Evolutionary conservation across 1,284 basidiomycete species (phyloP).

Genomic region (Trametes pubescens): DNA sequence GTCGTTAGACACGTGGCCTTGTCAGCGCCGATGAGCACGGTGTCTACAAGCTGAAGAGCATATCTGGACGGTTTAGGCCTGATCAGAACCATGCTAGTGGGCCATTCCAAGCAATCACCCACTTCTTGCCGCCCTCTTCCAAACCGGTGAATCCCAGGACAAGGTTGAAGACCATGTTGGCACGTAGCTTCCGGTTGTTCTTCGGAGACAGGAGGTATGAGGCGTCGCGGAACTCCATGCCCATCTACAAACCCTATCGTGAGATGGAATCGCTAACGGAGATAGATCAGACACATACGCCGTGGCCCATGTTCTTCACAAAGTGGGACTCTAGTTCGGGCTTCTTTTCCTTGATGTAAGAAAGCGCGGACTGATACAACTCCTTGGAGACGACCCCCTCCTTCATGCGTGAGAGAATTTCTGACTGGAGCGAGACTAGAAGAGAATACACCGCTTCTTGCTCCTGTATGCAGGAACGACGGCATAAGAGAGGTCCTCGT

Average conservation of each 20-base stretch:
- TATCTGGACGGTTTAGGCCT: constrained; percentile 61
- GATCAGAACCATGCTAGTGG: not conserved
- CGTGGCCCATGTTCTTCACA: constrained; percentile 92
- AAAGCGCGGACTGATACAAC: constrained; percentile 81
- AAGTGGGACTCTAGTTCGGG: constrained; percentile 87
- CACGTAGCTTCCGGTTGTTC: constrained; percentile 74
- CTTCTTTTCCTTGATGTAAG: constrained; percentile 79
- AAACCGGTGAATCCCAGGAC: constrained; percentile 88
- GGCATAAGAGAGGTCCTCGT: constrained; percentile 5
- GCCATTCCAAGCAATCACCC: constrained; percentile 1
- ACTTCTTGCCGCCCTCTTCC: constrained; percentile 83
- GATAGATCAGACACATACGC: constrained; percentile 56
- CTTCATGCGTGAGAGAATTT: constrained; percentile 81
- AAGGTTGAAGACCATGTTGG: constrained; percentile 89
- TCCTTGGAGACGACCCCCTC: constrained; percentile 85
- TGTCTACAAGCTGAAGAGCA: constrained; percentile 90
- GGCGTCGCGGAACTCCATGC: constrained; percentile 94
- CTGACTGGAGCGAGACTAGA: constrained; percentile 81
- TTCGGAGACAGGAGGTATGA: constrained; percentile 86
- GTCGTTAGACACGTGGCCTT: constrained; percentile 83
- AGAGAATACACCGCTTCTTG: constrained; percentile 90
- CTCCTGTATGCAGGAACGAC: constrained; percentile 57
- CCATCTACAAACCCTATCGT: constrained; percentile 63
- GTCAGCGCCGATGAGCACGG: constrained; percentile 80
- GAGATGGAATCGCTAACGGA: not conserved